phyloP scores from a whole-genome alignment of 2,329 filamentous ascomycete species.

The Macrophomina tecta region DNA sequence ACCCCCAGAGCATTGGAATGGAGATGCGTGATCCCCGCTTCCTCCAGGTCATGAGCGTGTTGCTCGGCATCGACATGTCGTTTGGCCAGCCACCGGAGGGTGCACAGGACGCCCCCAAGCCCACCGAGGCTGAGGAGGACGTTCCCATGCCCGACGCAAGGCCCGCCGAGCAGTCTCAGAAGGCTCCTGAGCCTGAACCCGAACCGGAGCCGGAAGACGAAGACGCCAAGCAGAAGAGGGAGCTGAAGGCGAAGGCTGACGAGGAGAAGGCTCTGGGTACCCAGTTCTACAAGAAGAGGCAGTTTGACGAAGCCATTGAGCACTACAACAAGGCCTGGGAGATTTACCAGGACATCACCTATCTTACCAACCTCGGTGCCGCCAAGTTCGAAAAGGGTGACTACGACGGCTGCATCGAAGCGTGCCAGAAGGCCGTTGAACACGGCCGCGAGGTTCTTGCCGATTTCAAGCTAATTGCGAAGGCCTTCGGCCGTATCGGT shows the following conservation, averaged over 20 bases:
- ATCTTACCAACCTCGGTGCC: conserved; percentile 94
- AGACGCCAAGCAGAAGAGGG: conserved; percentile 80
- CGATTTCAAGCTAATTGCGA: conserved; percentile 98
- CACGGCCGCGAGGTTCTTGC: conserved; percentile 88
- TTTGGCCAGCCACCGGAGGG: conserved; percentile 62
- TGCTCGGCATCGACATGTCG: conserved; percentile 92
- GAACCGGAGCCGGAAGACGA: conserved; percentile 77
- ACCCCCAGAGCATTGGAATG: conserved; percentile 78
- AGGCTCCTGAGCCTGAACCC: conserved; percentile 63
- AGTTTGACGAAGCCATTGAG: conserved; percentile 92
- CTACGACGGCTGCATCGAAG: conserved; percentile 83
- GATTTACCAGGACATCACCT: conserved; percentile 92
- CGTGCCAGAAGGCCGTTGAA: conserved; percentile 86
- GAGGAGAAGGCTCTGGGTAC: conserved; percentile 94
- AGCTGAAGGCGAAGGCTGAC: conserved; percentile 91
- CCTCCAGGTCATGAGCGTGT: conserved; percentile 89
- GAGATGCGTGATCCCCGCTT: conserved; percentile 90
- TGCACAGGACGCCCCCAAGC: conserved; percentile 44
- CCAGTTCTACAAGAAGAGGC: conserved; percentile 96
- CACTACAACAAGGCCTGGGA: conserved; percentile 98
- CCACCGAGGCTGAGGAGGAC: conserved; percentile 69
- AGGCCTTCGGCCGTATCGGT: conserved; percentile 94
- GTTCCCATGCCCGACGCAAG: conserved; percentile 77
- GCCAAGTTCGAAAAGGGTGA: conserved; percentile 97
- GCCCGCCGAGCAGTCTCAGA: conserved; percentile 57